Evolutionary conservation across 2,329 filamentous ascomycete genomes (phyloP).

Genomic region (Alternaria brassicae): DNA sequence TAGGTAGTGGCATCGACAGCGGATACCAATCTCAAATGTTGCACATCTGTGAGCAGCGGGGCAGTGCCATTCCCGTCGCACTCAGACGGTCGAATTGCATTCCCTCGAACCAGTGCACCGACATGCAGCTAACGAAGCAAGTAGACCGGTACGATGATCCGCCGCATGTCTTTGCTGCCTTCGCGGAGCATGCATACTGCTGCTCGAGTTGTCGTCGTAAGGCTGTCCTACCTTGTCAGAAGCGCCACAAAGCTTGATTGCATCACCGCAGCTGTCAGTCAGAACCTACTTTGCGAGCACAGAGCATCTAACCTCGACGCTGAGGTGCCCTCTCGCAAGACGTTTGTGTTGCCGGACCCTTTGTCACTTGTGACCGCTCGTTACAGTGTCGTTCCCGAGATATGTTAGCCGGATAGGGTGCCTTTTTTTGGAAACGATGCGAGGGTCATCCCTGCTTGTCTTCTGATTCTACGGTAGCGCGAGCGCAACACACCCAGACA

Average conservation of each 20-base stretch:
- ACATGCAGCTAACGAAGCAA: neutral
- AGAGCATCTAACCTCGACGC: neutral
- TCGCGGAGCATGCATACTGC: conserved; percentile 6
- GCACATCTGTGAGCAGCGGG: conserved; percentile 6
- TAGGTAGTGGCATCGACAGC: conserved; percentile 1
- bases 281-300: conserved; percentile 17
- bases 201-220: conserved; percentile 8
- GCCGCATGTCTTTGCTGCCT: conserved; percentile 1
- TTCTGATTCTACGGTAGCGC: neutral
- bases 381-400: conserved; percentile 15
- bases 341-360: conserved; percentile 11
- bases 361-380: conserved; percentile 20
- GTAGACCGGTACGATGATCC: neutral
- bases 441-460: conserved; percentile 7
- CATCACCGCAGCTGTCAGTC: conserved; percentile 33
- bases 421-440: conserved; percentile 8
- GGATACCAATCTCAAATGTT: conserved; percentile 11
- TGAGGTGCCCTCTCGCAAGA: neutral
- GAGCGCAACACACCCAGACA: neutral
- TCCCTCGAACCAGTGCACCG: neutral
- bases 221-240: conserved; percentile 25
- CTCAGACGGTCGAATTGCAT: neutral
- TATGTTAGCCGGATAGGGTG: conserved; percentile 10
- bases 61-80: conserved; percentile 6
- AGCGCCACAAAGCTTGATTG: conserved; percentile 48